phyloP scores from a whole-genome alignment of 345 rosid species.

The Pugionium dolabratum region DNA sequence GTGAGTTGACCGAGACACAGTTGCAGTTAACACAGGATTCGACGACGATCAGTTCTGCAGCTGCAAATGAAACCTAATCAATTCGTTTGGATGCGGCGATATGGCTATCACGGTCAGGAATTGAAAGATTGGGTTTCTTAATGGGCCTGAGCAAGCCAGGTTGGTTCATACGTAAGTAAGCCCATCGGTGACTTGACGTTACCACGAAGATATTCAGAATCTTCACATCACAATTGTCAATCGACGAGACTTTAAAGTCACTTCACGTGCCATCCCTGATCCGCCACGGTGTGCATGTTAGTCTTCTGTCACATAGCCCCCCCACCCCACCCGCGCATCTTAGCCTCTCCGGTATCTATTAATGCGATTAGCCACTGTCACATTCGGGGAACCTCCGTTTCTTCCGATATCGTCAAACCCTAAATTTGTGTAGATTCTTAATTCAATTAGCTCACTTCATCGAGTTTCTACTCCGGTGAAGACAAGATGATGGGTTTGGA shows the following conservation, averaged over 20 bases:
- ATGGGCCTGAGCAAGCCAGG: constrained; percentile 27
- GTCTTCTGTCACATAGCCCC: constrained; percentile 1
- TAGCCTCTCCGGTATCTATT: constrained; percentile 28
- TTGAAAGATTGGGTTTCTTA: constrained; percentile 14
- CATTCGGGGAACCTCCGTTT: constrained; percentile 17
- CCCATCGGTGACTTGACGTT: constrained; percentile 17
- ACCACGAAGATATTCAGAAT: background rate
- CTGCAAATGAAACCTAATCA: constrained; percentile 47
- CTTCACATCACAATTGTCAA: constrained; percentile 22
- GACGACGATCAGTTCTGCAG: constrained; percentile 19
- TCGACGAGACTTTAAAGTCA: constrained; percentile 26
- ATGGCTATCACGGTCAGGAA: background rate
- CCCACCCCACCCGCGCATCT: constrained; percentile 26
- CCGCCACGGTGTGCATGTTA: constrained; percentile 30
- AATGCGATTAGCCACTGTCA: constrained; percentile 34
- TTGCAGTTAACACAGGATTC: constrained; percentile 9
- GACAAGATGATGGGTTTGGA: constrained; percentile 88
- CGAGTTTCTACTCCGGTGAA: constrained; percentile 34
- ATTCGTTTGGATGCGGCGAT: constrained; percentile 42
- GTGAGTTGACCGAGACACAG: constrained; percentile 32
- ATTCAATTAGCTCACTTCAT: constrained; percentile 18
- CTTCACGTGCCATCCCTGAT: constrained; percentile 47
- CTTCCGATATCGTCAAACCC: constrained; percentile 37
- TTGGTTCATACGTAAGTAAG: background rate
- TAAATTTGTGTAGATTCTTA: constrained; percentile 14